Percentiles rank a stretch among this genome's conserved stretches.
These are phyloP conservation scores for Porphyrellus cyaneotinctus DNA, from an alignment of 768 basidiomycete species.

Conservation along the genomic window DNA sequence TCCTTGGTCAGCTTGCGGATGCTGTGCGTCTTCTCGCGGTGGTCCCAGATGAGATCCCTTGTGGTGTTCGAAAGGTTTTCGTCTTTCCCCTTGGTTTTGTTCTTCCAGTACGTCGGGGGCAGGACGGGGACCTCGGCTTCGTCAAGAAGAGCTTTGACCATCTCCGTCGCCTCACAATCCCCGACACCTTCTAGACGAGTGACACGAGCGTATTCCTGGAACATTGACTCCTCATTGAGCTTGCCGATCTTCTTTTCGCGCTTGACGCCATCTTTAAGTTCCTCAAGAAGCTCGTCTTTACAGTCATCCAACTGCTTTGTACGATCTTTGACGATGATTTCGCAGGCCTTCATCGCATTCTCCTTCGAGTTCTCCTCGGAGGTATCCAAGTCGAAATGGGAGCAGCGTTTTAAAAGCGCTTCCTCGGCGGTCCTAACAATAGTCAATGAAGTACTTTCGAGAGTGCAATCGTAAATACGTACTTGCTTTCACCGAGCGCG, in stretches of 20 bases:
- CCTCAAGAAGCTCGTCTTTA: slow-evolving; percentile 62
- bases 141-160: slow-evolving; percentile 55
- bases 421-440: slow-evolving; percentile 75
- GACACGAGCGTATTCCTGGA: slow-evolving; percentile 72
- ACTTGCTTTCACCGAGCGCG: slow-evolving; percentile 87
- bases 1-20: slow-evolving; percentile 84
- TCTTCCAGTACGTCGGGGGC: slow-evolving; percentile 33
- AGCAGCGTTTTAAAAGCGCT: slow-evolving; percentile 91
- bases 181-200: slow-evolving; percentile 62
- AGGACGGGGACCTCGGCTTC: slow-evolving; percentile 50
- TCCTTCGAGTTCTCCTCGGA: slow-evolving; percentile 43
- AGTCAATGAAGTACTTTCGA: background rate
- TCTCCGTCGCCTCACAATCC: slow-evolving; percentile 69
- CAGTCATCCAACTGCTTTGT: slow-evolving; percentile 76
- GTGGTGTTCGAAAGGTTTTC: slow-evolving; percentile 51
- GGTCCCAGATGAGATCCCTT: slow-evolving; percentile 69
- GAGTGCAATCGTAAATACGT: slow-evolving; percentile 13
- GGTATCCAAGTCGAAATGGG: slow-evolving; percentile 88
- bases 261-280: slow-evolving; percentile 61
- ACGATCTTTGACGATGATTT: slow-evolving; percentile 84
- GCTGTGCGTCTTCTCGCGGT: slow-evolving; percentile 83
- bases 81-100: slow-evolving; percentile 47
- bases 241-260: slow-evolving; percentile 67
- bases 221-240: slow-evolving; percentile 66
- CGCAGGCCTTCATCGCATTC: slow-evolving; percentile 89